Base-by-base conservation (phyloP, 2,329 filamentous ascomycete genomes). In the Trichoderma sp. region DNA sequence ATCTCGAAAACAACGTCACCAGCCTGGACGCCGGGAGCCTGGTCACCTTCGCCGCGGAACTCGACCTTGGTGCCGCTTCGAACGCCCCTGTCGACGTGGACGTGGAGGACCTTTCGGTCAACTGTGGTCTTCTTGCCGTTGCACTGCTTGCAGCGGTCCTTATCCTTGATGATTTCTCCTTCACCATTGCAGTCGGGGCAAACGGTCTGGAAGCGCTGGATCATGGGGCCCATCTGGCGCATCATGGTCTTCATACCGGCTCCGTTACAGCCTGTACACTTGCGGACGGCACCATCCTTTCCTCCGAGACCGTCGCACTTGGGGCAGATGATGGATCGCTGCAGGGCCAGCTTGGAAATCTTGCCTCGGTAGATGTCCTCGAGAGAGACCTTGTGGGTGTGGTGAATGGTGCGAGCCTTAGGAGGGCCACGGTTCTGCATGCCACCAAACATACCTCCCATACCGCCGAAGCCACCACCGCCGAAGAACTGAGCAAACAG, bases 161-260 rank as follows among this genome's bases (percentile, higher is more conserved):
- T 97, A 80, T 98, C 96, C 83, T 94, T 95, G 85, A 99, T 96
- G 79, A 93, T 95, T 88, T 99, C 97, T 77, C 97, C 96, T 86
- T 99, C 97, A 78, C 97, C 97, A 81, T 97, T 96, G 85, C 97
- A 99, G 87, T 99, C 97, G 33, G 95, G 94, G 90, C 97, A 99
- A 81, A 98, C 95, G 35, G 96, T 98, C 89, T 99, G 97, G 92
- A 99, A 99, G 75, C 97, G 94, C 88, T 99, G 97, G 81, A 99
- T 98, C 97, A 99, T 99, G 76, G 97, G 97, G 69, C 97, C 97
- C 95, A 99, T 98, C 87, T 99, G 97, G 84, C 97, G 94, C 97
- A 99, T 98, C 96, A 99, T 98, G 56, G 94, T 98, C 93, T 98
- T 98, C 94, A 98, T 98, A 86, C 97, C 97, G 78, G 93, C 91